Base-by-base conservation (phyloP, 148 eudicot genomes). In the Chenopodium suecicum region DNA sequence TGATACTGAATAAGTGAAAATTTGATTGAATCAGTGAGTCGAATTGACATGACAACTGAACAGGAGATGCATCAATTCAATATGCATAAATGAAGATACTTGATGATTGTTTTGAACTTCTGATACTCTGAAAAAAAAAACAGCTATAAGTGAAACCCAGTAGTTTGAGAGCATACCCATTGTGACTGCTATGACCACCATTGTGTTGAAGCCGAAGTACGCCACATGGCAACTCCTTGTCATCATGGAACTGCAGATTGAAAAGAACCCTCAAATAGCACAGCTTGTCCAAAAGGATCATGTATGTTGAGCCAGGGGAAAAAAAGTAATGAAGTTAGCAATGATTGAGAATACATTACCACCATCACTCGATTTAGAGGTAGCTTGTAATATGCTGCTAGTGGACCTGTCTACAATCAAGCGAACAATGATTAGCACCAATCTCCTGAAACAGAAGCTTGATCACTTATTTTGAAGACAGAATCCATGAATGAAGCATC, bases 371-470 rank as follows among this genome's bases (percentile, higher is more conserved):
- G 93, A 78, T 88, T 90, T 17, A 92, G 88, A 79, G 98, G 98
- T 72, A 96, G 87, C 88, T 94, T 94, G 86, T 96, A 96, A 79
- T 96, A 96, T 73, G 99, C 99, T 47, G 97, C 99, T 76, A 96
- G 92, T 50, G 95, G 97, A 71, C 94, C 99, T 74, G 83, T 81
- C 98, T 95, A 91, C 82, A 86, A 85, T 82, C 32, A 77, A 76
- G 71, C 27, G 1, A 69, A 34, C 79, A 79, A 60, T 22, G 75
- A 58, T 22, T 37, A 37, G 44, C 44, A 37, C 44, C 44, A 37
- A 6, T 37, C 44, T 37, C 44, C 44, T 37, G 44, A 54, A 32
- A 23, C 22, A 37, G 32, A 23, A 68, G 52, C 70, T 29, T 29
- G 16, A 7, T 74, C 63, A 48, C 48, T 80, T 46, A 58, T 47